Conservation (phyloP, 108 stramenopile genomes). For the Cyclotella baltica region DNA sequence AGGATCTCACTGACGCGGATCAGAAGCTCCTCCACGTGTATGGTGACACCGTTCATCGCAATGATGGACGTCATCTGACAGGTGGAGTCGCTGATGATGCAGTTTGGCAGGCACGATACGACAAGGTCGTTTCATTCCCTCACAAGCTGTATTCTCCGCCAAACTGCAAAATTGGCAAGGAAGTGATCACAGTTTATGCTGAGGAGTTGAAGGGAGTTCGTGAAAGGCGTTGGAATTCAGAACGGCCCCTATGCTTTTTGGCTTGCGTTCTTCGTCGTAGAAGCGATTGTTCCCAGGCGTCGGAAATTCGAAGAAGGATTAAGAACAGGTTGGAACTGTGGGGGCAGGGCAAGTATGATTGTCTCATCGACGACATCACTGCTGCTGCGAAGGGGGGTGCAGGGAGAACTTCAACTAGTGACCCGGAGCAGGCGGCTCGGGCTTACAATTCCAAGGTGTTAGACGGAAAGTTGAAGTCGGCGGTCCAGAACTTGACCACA, state of each 20-base stretch:
- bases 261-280: background rate
- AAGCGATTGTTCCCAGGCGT: background rate
- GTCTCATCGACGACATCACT: constrained; percentile 1
- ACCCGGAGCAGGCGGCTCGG: background rate
- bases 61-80: background rate
- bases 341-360: constrained; percentile 14
- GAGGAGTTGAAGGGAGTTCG: constrained; percentile 8
- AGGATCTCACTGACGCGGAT: background rate
- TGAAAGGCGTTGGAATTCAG: constrained; percentile 21
- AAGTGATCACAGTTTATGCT: background rate
- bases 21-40: background rate
- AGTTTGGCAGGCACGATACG: background rate
- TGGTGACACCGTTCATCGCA: no score
- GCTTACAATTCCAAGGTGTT: constrained; percentile 36
- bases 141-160: background rate
- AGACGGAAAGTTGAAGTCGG: constrained; percentile 28
- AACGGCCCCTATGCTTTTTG: constrained; percentile 1
- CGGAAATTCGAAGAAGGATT: constrained; percentile 16
- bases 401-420: background rate
- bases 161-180: background rate
- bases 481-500: constrained; percentile 29
- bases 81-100: background rate
- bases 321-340: constrained; percentile 7
- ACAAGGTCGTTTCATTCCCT: background rate
- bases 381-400: background rate